These are phyloP conservation scores for Cladosporium austrohemisphaericum DNA, from an alignment of 2,329 filamentous ascomycete species.

Conservation along the genomic window DNA sequence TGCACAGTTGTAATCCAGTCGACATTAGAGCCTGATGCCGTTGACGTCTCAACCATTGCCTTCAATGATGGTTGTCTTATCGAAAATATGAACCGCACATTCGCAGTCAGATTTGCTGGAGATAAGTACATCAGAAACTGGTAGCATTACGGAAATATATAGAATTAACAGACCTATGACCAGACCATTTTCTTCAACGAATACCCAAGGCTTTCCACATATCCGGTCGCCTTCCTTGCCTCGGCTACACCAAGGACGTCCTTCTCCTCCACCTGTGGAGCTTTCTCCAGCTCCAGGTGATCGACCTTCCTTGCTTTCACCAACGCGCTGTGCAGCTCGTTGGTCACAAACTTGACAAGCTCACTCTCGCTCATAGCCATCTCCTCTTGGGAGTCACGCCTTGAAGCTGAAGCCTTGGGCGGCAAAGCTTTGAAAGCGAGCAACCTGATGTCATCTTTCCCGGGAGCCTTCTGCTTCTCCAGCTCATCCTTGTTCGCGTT, in stretches of 20 bases:
- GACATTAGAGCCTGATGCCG: too few relatives aligned
- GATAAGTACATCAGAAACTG: too few relatives aligned
- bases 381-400: constrained; percentile 13
- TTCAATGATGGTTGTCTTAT: too few relatives aligned
- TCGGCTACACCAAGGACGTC: constrained; percentile 82
- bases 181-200: constrained; percentile 92
- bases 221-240: constrained; percentile 79
- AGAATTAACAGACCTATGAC: too few relatives aligned
- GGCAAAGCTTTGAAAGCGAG: constrained; percentile 57
- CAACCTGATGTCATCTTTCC: constrained; percentile 32
- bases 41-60: too few relatives aligned
- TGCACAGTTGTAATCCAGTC: too few relatives aligned
- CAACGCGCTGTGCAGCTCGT: constrained; percentile 65
- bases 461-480: constrained; percentile 21
- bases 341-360: constrained; percentile 62
- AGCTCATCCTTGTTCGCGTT: constrained; percentile 25
- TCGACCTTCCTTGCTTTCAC: constrained; percentile 35
- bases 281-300: constrained; percentile 24
- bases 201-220: constrained; percentile 83
- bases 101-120: too few relatives aligned
- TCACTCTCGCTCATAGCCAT: constrained; percentile 46
- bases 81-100: too few relatives aligned
- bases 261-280: constrained; percentile 47
- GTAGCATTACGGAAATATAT: too few relatives aligned
- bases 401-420: constrained; percentile 40